Base-by-base conservation (phyloP, 441 rosid species). In the Macaranga tanarius region DNA sequence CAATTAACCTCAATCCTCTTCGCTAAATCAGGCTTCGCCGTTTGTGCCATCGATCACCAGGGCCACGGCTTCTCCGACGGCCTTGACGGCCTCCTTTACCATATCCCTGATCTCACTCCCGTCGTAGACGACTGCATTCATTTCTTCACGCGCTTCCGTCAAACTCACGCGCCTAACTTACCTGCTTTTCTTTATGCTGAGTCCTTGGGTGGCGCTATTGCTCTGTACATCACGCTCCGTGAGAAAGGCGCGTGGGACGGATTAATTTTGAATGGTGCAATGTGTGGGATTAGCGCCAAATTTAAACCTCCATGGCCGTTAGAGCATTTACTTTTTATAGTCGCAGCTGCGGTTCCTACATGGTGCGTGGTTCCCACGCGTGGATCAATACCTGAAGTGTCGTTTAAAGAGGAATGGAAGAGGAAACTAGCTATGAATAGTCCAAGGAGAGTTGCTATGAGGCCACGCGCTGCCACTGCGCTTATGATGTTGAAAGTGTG, bases 261-360 rank as follows among this genome's bases (percentile, higher is more conserved):
- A 9, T 77, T 95, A 67, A 69, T 95, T 70, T 82, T 95, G 9
- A 95, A 86, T 67, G 97, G 97, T 0, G 99, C 97, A 8, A 95
- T 95, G 97, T 95, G 97, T 23, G 99, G 97, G 62, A 92, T 95
- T 72, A 92, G 97, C 74, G 82, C 67, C n/a, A 95, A 88, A 79
- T 80, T 95, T 83, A 95, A 95, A 77, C 97, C 99, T 38, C 97
- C 89, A 47, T 90, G 97, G 99, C 99, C 99, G 62, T 77, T 92
- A 71, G 99, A 95, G 88, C 88, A 90, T 72, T 72, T 95, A 61
- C 84, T 95, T 2, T 83, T 72, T 81, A 59, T 83, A 4, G 92
- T 79, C 16, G 97, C 97, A 2, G 84, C 84, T 19, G 74, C 89
- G 10, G 71, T 92, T 54, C 99, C 99, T 0, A 94, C 97, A 0